Percentiles rank a stretch among this genome's conserved stretches.
These are phyloP conservation scores for Taxillus chinensis DNA, from an alignment of 164 flowering plant species.

Conservation along the genomic window DNA sequence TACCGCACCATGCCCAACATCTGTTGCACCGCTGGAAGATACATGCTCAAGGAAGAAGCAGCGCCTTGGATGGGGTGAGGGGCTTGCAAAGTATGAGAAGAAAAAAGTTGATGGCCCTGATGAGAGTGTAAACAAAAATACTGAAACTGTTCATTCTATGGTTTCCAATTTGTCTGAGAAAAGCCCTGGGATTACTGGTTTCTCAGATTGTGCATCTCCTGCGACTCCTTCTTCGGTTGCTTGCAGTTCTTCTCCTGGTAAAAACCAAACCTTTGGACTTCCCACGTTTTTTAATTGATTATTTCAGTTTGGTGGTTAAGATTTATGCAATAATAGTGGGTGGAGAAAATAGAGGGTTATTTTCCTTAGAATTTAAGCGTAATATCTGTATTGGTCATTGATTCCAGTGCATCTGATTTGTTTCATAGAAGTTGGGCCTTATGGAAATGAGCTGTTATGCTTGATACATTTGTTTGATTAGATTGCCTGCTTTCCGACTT, in stretches of 20 bases:
- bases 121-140: constrained; percentile 27
- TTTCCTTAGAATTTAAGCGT: too few relatives aligned
- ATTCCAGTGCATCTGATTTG: too few relatives aligned
- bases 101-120: constrained; percentile 74
- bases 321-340: too few relatives aligned
- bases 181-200: constrained; percentile 42
- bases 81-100: constrained; percentile 97
- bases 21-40: constrained; percentile 38
- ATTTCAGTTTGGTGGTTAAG: too few relatives aligned
- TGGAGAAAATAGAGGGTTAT: too few relatives aligned
- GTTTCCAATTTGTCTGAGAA: constrained; percentile 22
- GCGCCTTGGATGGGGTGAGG: constrained; percentile 98
- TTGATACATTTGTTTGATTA: too few relatives aligned
- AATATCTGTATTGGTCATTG: too few relatives aligned
- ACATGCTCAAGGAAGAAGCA: constrained; percentile 66
- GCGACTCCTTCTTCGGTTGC: constrained; percentile 80
- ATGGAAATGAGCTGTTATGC: too few relatives aligned
- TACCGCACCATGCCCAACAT: constrained; percentile 30
- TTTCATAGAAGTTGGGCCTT: too few relatives aligned
- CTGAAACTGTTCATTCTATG: constrained; percentile 19
- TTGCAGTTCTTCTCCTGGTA: constrained; percentile 85
- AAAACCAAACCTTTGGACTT: neutral
- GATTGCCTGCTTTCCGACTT: too few relatives aligned
- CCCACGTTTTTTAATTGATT: too few relatives aligned
- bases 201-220: constrained; percentile 71